Evolutionary conservation across 345 rosid species (phyloP).

Genomic region (Eucalyptus paniculata): DNA sequence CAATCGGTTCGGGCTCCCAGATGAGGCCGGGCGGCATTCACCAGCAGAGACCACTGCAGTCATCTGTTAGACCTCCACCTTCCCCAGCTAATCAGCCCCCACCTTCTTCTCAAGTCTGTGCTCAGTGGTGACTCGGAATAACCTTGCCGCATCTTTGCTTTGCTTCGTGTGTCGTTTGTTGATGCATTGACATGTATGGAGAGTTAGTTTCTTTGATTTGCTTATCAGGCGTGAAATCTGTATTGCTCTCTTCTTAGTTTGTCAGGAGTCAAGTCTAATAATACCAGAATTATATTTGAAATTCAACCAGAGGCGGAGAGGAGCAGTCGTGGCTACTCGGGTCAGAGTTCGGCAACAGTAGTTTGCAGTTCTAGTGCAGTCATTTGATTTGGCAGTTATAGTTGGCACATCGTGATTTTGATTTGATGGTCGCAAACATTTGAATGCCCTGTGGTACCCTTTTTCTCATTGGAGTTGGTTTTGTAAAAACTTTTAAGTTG

Average conservation of each 20-base stretch:
- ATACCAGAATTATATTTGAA: not conserved
- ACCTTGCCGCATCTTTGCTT: not conserved
- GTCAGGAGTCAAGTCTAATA: not conserved
- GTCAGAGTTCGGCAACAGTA: not conserved
- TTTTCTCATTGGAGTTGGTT: not conserved
- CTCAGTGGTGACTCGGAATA: not conserved
- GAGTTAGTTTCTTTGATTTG: not conserved
- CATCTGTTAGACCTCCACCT: slow-evolving; percentile 47
- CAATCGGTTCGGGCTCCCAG: slow-evolving; percentile 38
- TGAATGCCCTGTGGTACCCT: not conserved
- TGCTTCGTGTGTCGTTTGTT: not conserved
- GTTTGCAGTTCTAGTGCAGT: not conserved
- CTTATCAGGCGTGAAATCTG: not conserved
- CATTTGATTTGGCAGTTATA: not conserved
- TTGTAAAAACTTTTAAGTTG: not conserved
- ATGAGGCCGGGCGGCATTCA: slow-evolving; percentile 69
- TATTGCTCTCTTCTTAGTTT: not conserved
- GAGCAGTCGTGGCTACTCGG: not conserved
- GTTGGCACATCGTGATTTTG: not conserved
- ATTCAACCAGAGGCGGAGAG: not conserved
- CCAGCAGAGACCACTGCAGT: slow-evolving; percentile 66
- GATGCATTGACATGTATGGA: not conserved
- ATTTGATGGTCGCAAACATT: not conserved
- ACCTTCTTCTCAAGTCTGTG: slow-evolving; percentile 50
- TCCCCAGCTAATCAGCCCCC: slow-evolving; percentile 41